Base-by-base conservation (phyloP, 495 filamentous ascomycete species). In the Penicillium crystallinum region DNA sequence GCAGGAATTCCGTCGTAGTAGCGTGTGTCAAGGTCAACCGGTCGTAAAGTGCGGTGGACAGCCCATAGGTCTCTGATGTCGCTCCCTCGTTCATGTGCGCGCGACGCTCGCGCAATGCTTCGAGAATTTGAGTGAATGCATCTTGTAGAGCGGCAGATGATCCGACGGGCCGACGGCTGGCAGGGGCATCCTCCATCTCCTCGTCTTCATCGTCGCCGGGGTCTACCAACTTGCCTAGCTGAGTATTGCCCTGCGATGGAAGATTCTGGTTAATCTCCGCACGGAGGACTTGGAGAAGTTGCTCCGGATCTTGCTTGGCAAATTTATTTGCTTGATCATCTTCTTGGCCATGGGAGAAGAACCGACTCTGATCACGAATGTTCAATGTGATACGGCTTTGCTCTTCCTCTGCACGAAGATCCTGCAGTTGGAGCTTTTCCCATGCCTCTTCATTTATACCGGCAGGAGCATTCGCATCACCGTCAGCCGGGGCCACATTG, bases 1-100 rank as follows among this genome's bases (percentile, higher is more conserved):
- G 85, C n/a, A 98, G 72, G 61, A 97, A 97, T 56, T 97, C 95
- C 7, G 85, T 87, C 1, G 90, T 90, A 0, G 93, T 97, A 35
- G 91, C 90, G 63, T 97, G 90, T 15, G 91, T 95, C 19, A 96
- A 78, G 22, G 79, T 82, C 34, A 95, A 78, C 4, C 84, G 81
- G 49, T 95, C 85, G 35, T 89, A 86, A 4, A 90, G 72, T 0
- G 73, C 66, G 0, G 74, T 53, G 0, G 88, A 81, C 11, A 97
- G 75, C 10, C 86, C 85, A 57, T 79, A 81, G 4, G 81, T 80
- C 19, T 78, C 48, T 63, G 70, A 62, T 53, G 56, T 47, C 0
- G 68, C 53, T 14, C 54, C 52, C 22, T 68, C 62, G 17, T 60
- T 65, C 31, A 68, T 64, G 40, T 75, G 65, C 14, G 62, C 46